Conservation (phyloP, 495 filamentous ascomycete species). For the Thermothielavioides terrestris region DNA sequence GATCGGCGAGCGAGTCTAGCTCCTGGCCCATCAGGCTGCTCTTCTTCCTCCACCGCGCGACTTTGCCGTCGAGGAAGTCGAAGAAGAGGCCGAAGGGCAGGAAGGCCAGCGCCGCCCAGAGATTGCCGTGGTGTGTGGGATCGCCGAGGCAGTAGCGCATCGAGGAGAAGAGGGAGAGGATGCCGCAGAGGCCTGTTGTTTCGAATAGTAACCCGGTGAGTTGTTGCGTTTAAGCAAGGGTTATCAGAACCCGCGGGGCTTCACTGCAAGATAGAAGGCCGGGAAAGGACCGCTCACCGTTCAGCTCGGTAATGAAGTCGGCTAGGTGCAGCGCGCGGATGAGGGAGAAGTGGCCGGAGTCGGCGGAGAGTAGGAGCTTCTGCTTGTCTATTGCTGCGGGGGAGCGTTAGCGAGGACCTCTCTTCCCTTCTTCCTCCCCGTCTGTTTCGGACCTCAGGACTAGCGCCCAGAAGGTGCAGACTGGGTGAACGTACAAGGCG, state of each 20-base stretch:
- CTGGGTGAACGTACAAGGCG: conserved; percentile 23
- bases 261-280: too few relatives aligned
- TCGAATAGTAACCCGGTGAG: too few relatives aligned
- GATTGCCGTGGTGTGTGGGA: conserved; percentile 50
- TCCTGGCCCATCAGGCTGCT: conserved; percentile 96
- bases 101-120: conserved; percentile 77
- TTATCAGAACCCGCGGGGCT: too few relatives aligned
- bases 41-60: conserved; percentile 92
- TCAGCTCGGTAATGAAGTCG: conserved; percentile 90
- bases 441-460: neutral
- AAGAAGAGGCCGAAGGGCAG: conserved; percentile 95
- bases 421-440: neutral
- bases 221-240: too few relatives aligned
- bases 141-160: conserved; percentile 86
- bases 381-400: conserved; percentile 69
- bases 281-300: conserved; percentile 50
- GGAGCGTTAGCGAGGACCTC: neutral
- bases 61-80: conserved; percentile 96
- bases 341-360: conserved; percentile 62
- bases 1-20: conserved; percentile 90
- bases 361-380: conserved; percentile 66
- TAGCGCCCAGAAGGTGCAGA: neutral
- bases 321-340: conserved; percentile 83
- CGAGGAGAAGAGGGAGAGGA: conserved; percentile 93
- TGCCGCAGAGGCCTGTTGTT: conserved; percentile 71